phyloP scores from a whole-genome alignment of 768 basidiomycete genomes.

The Chalciporus sphaerocephalus region DNA sequence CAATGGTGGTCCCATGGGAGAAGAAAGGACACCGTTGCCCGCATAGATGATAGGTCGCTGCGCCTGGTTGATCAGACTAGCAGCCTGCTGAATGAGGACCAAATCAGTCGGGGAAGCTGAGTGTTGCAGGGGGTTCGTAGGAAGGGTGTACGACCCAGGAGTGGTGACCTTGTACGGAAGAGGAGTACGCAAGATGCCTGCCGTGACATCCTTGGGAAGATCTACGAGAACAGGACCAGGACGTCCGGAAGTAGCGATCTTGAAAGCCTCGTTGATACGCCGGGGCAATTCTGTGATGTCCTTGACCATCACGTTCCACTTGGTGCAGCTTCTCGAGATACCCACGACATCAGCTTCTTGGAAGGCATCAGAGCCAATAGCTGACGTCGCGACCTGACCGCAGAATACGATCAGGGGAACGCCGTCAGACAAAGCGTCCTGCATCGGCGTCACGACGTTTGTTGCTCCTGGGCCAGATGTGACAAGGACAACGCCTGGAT shows the following conservation, averaged over 20 bases:
- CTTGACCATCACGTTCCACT: constrained; percentile 99
- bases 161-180: constrained; percentile 84
- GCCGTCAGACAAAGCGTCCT: constrained; percentile 93
- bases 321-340: constrained; percentile 95
- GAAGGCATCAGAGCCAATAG: constrained; percentile 98
- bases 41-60: constrained; percentile 91
- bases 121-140: constrained; percentile 65
- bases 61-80: constrained; percentile 86
- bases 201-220: constrained; percentile 98
- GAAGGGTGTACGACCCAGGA: constrained; percentile 74
- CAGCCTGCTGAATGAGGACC: constrained; percentile 73
- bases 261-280: constrained; percentile 98
- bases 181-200: constrained; percentile 80
- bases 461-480: constrained; percentile 98
- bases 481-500: constrained; percentile 95
- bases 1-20: constrained; percentile 75
- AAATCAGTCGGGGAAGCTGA: constrained; percentile 57
- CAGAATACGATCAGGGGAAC: constrained; percentile 92
- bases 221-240: constrained; percentile 98
- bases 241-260: constrained; percentile 94
- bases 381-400: constrained; percentile 98
- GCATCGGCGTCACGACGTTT: constrained; percentile 97
- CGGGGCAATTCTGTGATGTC: constrained; percentile 92
- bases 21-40: constrained; percentile 84
- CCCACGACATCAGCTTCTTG: constrained; percentile 98